Evolutionary conservation across 106 monocot genomes (phyloP).

Genomic region (Triglochin maritima): DNA sequence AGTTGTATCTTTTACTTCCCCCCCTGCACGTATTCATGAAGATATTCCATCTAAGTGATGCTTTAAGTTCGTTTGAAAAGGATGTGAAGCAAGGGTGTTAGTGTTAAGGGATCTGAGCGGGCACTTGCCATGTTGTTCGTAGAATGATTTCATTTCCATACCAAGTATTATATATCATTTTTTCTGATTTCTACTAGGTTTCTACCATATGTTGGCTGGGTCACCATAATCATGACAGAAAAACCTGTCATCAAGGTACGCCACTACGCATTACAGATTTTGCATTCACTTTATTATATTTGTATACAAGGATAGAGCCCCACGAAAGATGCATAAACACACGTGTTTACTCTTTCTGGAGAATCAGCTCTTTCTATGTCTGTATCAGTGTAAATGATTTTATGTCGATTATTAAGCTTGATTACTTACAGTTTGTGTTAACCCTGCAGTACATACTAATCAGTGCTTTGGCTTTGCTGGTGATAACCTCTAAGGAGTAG

Average conservation of each 20-base stretch:
- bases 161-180: not conserved
- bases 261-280: not conserved
- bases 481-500: constrained; percentile 64
- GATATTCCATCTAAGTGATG: too few relatives aligned
- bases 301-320: not conserved
- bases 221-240: constrained; percentile 76
- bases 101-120: too few relatives aligned
- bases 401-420: too few relatives aligned
- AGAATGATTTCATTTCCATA: too few relatives aligned
- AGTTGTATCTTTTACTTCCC: too few relatives aligned
- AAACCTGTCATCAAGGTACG: constrained; percentile 57
- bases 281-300: not conserved
- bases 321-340: not conserved
- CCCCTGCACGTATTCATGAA: too few relatives aligned
- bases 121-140: too few relatives aligned
- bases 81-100: too few relatives aligned
- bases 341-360: too few relatives aligned
- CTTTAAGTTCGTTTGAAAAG: too few relatives aligned
- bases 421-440: not conserved
- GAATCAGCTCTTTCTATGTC: too few relatives aligned
- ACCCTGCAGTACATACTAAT: constrained; percentile 48
- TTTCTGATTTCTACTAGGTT: constrained; percentile 22
- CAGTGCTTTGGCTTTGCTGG: constrained; percentile 46
- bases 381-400: too few relatives aligned
- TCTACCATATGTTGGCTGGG: constrained; percentile 68